A percentile compares a stretch with the other conserved stretches of the same genome.
These are phyloP conservation scores for Batkoa obscura DNA, from an alignment of 371 early-diverging fungal species.

Conservation along the genomic window DNA sequence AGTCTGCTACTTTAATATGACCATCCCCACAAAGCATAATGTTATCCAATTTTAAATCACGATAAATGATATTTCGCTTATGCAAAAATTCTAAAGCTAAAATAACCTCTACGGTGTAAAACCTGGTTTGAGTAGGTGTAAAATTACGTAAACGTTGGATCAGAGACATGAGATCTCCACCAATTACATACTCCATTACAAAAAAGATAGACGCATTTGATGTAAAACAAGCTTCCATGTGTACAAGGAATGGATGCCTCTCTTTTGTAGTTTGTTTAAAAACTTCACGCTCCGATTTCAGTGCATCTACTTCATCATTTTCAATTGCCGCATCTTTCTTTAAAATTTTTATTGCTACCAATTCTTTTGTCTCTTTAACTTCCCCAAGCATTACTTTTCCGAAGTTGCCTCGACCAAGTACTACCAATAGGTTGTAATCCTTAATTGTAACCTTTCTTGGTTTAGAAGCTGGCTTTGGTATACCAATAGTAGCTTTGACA, in stretches of 20 bases:
- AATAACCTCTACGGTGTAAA: conserved; percentile 93
- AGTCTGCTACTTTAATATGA: conserved; percentile 97
- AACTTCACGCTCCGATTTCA: conserved; percentile 82
- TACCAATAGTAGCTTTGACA: neutral
- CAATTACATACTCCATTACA: conserved; percentile 97
- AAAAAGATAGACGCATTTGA: conserved; percentile 83
- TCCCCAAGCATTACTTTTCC: conserved; percentile 95
- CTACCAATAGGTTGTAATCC: conserved; percentile 81
- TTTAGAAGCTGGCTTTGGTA: neutral
- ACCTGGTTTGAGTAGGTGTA: conserved; percentile 74
- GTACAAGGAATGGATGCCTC: conserved; percentile 90
- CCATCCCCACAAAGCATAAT: conserved; percentile 84
- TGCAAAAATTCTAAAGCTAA: conserved; percentile 94
- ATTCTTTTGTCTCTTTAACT: conserved; percentile 47
- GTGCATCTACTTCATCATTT: conserved; percentile 78
- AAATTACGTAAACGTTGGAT: conserved; percentile 74
- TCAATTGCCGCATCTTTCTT: conserved; percentile 90
- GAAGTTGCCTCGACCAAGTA: conserved; percentile 93
- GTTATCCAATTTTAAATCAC: conserved; percentile 97
- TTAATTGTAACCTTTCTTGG: conserved; percentile 10
- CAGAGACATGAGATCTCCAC: conserved; percentile 98
- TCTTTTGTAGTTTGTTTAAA: conserved; percentile 70
- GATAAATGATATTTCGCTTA: conserved; percentile 80
- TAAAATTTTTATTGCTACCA: conserved; percentile 93
- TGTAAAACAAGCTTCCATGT: conserved; percentile 92